phyloP scores from a whole-genome alignment of 2,329 filamentous ascomycete species.

The Escovopsis sp. region DNA sequence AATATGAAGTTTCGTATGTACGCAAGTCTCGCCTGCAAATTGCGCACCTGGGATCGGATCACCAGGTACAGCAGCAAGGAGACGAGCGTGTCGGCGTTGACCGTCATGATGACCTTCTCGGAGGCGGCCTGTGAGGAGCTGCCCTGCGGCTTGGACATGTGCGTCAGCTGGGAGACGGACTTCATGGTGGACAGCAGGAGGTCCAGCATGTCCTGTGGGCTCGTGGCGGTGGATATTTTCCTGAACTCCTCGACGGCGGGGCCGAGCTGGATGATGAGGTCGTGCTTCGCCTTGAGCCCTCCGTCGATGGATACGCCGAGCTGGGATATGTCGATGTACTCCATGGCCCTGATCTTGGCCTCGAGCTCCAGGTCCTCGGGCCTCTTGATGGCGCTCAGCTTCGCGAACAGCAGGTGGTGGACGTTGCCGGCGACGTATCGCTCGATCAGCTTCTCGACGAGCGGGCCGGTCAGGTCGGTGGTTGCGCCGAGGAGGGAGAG shows the following conservation, averaged over 20 bases:
- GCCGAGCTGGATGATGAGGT: constrained; percentile 61
- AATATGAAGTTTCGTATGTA: constrained; percentile 98
- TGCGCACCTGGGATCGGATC: constrained; percentile 74
- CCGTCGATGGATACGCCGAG: constrained; percentile 78
- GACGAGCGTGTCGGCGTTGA: constrained; percentile 82
- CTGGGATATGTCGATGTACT: constrained; percentile 85
- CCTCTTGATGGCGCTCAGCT: constrained; percentile 61
- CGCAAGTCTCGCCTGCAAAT: constrained; percentile 75
- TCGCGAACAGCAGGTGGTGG: constrained; percentile 77
- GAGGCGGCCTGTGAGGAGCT: constrained; percentile 19
- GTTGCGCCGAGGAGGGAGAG: constrained; percentile 81
- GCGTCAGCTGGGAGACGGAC: constrained; percentile 55
- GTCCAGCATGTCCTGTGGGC: constrained; percentile 81
- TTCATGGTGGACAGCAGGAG: constrained; percentile 70
- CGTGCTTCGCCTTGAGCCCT: constrained; percentile 63
- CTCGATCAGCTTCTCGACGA: constrained; percentile 89
- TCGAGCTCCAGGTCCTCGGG: constrained; percentile 80
- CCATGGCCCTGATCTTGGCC: constrained; percentile 82
- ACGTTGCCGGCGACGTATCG: constrained; percentile 88
- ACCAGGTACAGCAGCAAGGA: constrained; percentile 84
- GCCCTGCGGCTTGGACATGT: constrained; percentile 29
- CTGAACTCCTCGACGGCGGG: constrained; percentile 79
- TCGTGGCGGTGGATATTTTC: constrained; percentile 62
- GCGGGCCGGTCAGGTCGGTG: constrained; percentile 80
- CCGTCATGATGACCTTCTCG: constrained; percentile 43